Conservation (phyloP, 805 yeast genomes). For the Pichia scutulata region DNA sequence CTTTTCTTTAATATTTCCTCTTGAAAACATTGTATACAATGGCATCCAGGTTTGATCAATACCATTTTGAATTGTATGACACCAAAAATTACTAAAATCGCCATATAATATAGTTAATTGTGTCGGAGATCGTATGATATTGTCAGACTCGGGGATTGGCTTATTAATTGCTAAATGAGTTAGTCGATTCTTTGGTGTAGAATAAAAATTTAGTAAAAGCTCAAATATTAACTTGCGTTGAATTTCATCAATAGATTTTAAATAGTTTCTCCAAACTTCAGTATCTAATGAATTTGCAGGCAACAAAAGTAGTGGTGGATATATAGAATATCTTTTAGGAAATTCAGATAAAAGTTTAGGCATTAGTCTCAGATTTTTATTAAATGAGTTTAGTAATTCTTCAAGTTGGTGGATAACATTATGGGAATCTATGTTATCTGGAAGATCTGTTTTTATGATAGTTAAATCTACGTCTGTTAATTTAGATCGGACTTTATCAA, state of each 20-base stretch:
- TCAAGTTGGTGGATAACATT: not conserved
- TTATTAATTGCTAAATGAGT: constrained; percentile 65
- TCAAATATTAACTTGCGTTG: not conserved
- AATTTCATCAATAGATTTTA: not conserved
- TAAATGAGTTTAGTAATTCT: not conserved
- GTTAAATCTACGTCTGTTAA: not conserved
- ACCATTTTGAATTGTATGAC: constrained; percentile 61
- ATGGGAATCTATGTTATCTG: not conserved
- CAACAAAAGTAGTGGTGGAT: constrained; percentile 61
- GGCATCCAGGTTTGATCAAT: constrained; percentile 82
- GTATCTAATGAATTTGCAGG: constrained; percentile 41
- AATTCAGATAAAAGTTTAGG: constrained; percentile 7
- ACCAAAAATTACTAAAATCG: constrained; percentile 76
- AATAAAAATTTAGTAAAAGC: constrained; percentile 2
- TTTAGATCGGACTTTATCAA: not conserved
- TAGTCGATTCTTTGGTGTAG: constrained; percentile 3
- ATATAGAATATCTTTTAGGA: constrained; percentile 54
- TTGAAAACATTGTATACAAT: constrained; percentile 72
- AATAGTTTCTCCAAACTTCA: constrained; percentile 26
- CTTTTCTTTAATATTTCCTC: constrained; percentile 83
- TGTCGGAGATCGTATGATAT: constrained; percentile 49
- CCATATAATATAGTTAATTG: constrained; percentile 56
- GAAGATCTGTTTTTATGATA: not conserved
- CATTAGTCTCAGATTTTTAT: not conserved
- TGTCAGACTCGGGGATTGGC: constrained; percentile 40